Evolutionary conservation across 345 rosid genomes (phyloP), one percentile per base, ranked within the genome.

Genomic region (Arabis alpina): DNA sequence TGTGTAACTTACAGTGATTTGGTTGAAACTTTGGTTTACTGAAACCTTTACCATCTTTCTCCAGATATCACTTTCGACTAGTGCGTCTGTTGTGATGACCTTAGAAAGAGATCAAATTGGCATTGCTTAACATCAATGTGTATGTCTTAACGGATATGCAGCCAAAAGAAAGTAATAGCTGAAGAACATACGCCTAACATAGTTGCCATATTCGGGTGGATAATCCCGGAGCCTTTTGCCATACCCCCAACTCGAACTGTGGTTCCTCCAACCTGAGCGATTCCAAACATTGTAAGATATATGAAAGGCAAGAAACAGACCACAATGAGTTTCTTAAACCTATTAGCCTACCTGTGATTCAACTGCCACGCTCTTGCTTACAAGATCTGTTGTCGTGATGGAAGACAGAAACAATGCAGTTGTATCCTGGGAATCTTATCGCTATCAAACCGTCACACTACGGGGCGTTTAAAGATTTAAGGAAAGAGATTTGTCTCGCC

Each of bases 181-280:
- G 54, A 73, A 73, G 73, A 47, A 76, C 93, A 56, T 91, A 89
- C 98, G 73, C 99, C 95, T 60, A 94, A 84, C 95, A 91, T 76
- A 59, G 96, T 94, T 44, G 96, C 99, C 99, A 94, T 89, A 72
- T 94, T 89, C 54, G 99, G 97, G 74, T 89, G 99, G 71, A 94
- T 91, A 98, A 94, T 94, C 51, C 99, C 98, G 25, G 98, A 94
- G 77, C 99, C 99, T 75, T 91, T 94, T 19, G 96, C 96, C 88
- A 94, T 94, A 73, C 99, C 99, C 5, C 99, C 99, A 72, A 91
- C 77, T 73, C 84, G 76, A 74, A 91, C 64, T 16, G 56, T 76
- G 34, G 80, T 81, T 40, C 85, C 96, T 65, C 97, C 95, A 49
- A 88, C 90, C 99, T 91, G 84, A 49, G 59, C 7, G 73, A 72